Evolutionary conservation across 2,329 filamentous ascomycete genomes (phyloP).

Genomic region (Leptographium radiaticola): DNA sequence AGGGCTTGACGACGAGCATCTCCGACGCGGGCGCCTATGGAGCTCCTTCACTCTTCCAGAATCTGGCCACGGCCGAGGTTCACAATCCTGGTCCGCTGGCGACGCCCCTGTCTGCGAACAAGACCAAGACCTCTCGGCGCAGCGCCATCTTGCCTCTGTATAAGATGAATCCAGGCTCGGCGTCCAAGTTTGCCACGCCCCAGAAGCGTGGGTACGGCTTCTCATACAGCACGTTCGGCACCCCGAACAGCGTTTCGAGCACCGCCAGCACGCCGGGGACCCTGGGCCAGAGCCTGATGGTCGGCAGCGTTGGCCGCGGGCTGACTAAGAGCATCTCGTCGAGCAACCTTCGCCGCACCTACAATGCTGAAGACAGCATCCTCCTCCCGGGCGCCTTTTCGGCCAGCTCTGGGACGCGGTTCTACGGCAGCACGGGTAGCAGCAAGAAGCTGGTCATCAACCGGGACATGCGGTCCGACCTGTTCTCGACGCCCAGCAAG

Average conservation of each 20-base stretch:
- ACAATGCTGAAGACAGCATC: constrained; percentile 74
- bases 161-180: constrained; percentile 71
- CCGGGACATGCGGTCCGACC: constrained; percentile 64
- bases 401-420: constrained; percentile 47
- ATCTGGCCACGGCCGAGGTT: constrained; percentile 47
- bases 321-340: constrained; percentile 81
- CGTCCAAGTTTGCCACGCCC: constrained; percentile 68
- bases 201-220: constrained; percentile 84
- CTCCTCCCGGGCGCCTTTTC: constrained; percentile 77
- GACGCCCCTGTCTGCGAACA: constrained; percentile 69
- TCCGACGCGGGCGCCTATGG: constrained; percentile 83
- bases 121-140: constrained; percentile 56
- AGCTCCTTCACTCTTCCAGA: constrained; percentile 72
- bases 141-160: constrained; percentile 72
- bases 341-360: constrained; percentile 72
- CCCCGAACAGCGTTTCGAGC: constrained; percentile 58
- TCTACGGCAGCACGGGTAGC: constrained; percentile 53
- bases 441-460: constrained; percentile 92
- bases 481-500: constrained; percentile 49
- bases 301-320: constrained; percentile 49
- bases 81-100: constrained; percentile 78
- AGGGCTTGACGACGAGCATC: constrained; percentile 64
- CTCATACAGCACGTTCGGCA: constrained; percentile 84
- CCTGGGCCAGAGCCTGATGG: constrained; percentile 52
- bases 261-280: constrained; percentile 53